Evolutionary conservation across 108 stramenopile genomes (phyloP).

Genomic region (Mayamaea pseudoterrestris): DNA sequence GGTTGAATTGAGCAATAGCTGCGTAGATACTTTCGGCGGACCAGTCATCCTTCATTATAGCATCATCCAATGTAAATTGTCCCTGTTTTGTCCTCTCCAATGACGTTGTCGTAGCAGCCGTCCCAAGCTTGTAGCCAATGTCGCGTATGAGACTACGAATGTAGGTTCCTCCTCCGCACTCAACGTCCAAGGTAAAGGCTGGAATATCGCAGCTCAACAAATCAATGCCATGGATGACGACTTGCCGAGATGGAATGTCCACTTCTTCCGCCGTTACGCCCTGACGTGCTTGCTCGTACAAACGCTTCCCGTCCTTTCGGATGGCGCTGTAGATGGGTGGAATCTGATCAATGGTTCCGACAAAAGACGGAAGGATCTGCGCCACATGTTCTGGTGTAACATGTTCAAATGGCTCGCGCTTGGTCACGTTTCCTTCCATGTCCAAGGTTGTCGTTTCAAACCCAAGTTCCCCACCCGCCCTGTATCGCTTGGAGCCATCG

Average conservation of each 20-base stretch:
- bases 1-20: no score
- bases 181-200: conserved; percentile 53
- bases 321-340: conserved; percentile 84
- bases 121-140: conserved; percentile 54
- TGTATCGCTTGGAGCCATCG: conserved; percentile 72
- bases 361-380: conserved; percentile 32
- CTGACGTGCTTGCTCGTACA: conserved; percentile 70
- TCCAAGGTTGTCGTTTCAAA: conserved; percentile 83
- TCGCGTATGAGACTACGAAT: conserved; percentile 80
- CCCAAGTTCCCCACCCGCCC: conserved; percentile 53
- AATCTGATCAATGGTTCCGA: conserved; percentile 73
- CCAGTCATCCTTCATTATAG: conserved; percentile 37
- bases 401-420: conserved; percentile 36
- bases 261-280: conserved; percentile 42
- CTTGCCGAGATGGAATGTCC: conserved; percentile 35
- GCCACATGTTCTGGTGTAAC: conserved; percentile 32
- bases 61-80: conserved; percentile 51
- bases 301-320: conserved; percentile 55
- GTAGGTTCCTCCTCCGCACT: conserved; percentile 87
- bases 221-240: conserved; percentile 30
- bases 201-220: conserved; percentile 26
- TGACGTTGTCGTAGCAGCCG: conserved; percentile 75
- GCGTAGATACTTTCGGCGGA: conserved; percentile 43
- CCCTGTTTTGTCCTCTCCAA: conserved; percentile 83
- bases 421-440: conserved; percentile 55